Percentiles rank a stretch among this genome's conserved stretches.
phyloP scores from a whole-genome alignment of 345 rosid species.

The Fremontodendron californicum region DNA sequence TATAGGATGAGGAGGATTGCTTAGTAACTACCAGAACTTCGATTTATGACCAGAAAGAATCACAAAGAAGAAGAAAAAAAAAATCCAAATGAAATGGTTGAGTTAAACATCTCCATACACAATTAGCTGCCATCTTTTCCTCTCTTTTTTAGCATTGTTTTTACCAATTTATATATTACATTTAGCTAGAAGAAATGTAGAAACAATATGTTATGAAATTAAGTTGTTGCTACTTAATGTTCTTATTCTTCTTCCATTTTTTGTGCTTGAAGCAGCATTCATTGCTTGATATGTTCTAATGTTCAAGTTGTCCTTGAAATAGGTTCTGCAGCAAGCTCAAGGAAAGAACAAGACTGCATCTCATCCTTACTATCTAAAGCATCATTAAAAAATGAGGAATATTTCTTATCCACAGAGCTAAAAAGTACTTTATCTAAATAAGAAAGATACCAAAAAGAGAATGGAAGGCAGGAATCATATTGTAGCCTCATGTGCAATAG shows the following conservation, averaged over 20 bases:
- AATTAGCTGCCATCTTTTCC: not conserved
- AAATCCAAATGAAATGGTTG: not conserved
- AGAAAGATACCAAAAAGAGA: not conserved
- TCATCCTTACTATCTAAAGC: not conserved
- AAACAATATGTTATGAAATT: not conserved
- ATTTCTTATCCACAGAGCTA: not conserved
- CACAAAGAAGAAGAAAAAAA: too few species aligned
- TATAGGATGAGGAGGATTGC: not conserved
- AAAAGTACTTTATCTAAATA: not conserved
- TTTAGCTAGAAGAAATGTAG: too few species aligned
- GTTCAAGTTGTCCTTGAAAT: not conserved
- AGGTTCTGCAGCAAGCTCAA: not conserved
- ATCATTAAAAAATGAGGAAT: not conserved
- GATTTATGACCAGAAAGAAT: not conserved
- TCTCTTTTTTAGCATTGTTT: too few species aligned
- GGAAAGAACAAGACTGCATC: not conserved
- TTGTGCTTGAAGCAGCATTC: not conserved
- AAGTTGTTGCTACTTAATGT: not conserved
- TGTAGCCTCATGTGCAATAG: not conserved
- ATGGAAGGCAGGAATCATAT: not conserved
- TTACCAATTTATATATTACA: too few species aligned
- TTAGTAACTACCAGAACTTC: not conserved
- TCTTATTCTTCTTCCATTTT: not conserved
- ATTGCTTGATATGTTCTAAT: not conserved
- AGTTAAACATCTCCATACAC: not conserved